Base-by-base conservation (phyloP, 805 yeast species). In the Starmera quercuum region DNA sequence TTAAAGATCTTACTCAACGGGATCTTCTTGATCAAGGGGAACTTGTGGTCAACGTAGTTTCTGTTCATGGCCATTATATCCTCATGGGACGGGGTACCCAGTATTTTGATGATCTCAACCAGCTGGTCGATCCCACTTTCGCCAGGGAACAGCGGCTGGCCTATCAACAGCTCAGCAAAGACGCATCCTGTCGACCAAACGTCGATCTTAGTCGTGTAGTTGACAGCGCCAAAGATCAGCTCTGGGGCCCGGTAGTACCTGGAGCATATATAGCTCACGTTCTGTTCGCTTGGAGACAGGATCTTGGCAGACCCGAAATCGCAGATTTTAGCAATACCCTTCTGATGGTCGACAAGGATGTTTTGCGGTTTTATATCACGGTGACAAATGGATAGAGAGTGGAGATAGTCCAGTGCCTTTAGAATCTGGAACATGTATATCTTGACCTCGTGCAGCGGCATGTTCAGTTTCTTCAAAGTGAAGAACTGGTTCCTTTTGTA, bases 171-270 rank as follows among this genome's bases (percentile, higher is more conserved):
- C 62, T 92, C 98, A 5, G 97, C 97, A 85, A 92, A 87, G 16
- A 92, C 98, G 65, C 98, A 92, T 15, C 95, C 96, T 11, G 95
- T 86, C 11, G 95, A 84, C 98, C 98, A 92, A 31, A 92, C 76
- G 57, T 92, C 98, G 45, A 92, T 92, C 58, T 90, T 88, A 20
- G 97, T 87, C 7, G 97, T 86, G 60, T 92, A 92, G 59, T 88
- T 85, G 19, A 95, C 83, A 11, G 97, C 95, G 14, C 97, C 98
- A 64, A 92, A 92, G 40, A 92, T 92, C 47, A 92, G 74, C 61
- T 92, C 98, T 0, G 98, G 98, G 6, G 98, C 98, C 37, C 98
- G 70, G 61, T 92, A 92, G 62, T 90, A 92, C 47, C 98, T 73
- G 14, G 97, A 87, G 61, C 98, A 92, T 33, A 92, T 92, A 59